Conservation (phyloP, 2,329 filamentous ascomycete species). For the Colletotrichum agaves region DNA sequence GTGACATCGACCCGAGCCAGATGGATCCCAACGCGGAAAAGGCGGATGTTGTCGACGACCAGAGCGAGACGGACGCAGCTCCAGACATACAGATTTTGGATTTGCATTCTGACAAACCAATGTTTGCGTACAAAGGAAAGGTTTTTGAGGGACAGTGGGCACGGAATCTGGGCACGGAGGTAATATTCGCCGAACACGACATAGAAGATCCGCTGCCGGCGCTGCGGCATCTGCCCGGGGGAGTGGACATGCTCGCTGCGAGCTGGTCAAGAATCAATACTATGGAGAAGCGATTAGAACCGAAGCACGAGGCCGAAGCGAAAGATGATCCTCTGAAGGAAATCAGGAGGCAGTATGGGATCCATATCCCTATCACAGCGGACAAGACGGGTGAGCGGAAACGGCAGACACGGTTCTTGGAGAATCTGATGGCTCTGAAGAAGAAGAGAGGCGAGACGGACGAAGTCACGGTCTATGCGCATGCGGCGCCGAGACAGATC, state of each 20-base stretch:
- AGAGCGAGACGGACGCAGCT: conserved; percentile 34
- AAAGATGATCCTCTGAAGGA: conserved; percentile 49
- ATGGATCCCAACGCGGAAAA: conserved; percentile 34
- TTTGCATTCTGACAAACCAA: conserved; percentile 78
- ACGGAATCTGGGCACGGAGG: conserved; percentile 84
- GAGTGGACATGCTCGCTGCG: conserved; percentile 78
- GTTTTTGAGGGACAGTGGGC: conserved; percentile 86
- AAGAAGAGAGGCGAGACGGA: conserved; percentile 72
- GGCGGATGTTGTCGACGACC: conserved; percentile 39
- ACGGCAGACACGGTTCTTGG: conserved; percentile 68
- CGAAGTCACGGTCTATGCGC: conserved; percentile 69
- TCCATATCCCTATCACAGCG: conserved; percentile 58
- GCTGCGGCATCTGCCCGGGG: conserved; percentile 62
- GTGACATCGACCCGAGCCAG: conserved; percentile 39
- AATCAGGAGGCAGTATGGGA: conserved; percentile 54
- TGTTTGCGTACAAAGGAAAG: conserved; percentile 82
- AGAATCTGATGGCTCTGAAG: conserved; percentile 74
- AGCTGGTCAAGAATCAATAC: conserved; percentile 77
- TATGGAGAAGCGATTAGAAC: conserved; percentile 68
- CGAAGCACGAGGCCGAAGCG: conserved; percentile 49
- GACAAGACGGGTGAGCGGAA: conserved; percentile 60
- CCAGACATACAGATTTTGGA: conserved; percentile 82
- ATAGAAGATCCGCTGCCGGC: conserved; percentile 53
- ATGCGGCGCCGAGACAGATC: conserved; percentile 50
- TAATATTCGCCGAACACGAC: conserved; percentile 72